phyloP scores from a whole-genome alignment of 225 moss, liverwort and hornwort species.

The Sphagnum tenellum region DNA sequence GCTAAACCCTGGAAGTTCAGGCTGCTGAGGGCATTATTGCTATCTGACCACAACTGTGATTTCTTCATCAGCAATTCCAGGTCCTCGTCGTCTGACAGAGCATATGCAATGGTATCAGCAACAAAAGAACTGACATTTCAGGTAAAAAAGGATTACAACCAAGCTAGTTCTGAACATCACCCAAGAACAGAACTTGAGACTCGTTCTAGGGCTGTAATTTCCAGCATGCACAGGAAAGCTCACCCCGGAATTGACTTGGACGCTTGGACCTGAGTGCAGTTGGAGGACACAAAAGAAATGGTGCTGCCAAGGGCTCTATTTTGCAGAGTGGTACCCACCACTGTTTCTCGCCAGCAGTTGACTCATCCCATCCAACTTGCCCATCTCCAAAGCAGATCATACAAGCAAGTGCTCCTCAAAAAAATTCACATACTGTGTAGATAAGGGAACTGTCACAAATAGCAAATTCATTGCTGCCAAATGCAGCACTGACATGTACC shows the following conservation, averaged over 20 bases:
- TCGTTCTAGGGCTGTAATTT: neutral
- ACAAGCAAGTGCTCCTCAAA: no score
- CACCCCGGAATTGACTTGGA: slow-evolving; percentile 50
- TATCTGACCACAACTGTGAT: slow-evolving; percentile 41
- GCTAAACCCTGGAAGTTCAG: slow-evolving; percentile 33
- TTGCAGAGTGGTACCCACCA: slow-evolving; percentile 86
- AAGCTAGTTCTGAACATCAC: neutral
- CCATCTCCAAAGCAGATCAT: slow-evolving; percentile 1
- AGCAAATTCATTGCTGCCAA: no score
- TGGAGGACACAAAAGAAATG: slow-evolving; percentile 81
- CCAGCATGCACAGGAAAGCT: no score
- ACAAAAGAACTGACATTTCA: neutral
- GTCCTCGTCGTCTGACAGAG: slow-evolving; percentile 40
- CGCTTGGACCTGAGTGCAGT: slow-evolving; percentile 69
- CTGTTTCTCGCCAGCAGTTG: slow-evolving; percentile 91
- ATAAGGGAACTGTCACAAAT: no score
- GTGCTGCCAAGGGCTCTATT: slow-evolving; percentile 87
- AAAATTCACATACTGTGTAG: no score
- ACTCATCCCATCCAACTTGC: slow-evolving; percentile 97
- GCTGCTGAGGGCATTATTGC: slow-evolving; percentile 23
- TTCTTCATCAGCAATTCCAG: slow-evolving; percentile 61
- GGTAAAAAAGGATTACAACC: neutral
- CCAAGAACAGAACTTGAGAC: neutral
- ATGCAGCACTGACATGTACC: slow-evolving; percentile 19
- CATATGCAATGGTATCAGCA: slow-evolving; percentile 1